Percentiles rank a stretch among this genome's conserved stretches.
Conservation (phyloP, 768 basidiomycete genomes). For the Kondoa malvinella region DNA sequence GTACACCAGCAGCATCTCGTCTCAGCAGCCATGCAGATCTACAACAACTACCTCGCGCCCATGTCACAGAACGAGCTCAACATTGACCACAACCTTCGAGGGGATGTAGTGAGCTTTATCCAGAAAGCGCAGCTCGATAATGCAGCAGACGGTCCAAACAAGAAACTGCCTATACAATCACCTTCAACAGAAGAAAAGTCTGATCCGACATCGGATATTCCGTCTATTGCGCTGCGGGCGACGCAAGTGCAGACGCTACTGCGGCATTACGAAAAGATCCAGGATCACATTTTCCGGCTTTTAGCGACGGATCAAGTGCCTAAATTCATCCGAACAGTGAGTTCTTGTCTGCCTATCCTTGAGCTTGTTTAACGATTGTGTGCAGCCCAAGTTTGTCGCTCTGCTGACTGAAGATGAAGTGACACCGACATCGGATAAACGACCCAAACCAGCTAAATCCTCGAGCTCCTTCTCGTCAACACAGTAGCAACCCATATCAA, state of each 20-base stretch:
- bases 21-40: slow-evolving; percentile 67
- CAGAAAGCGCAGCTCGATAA: slow-evolving; percentile 26
- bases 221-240: slow-evolving; percentile 54
- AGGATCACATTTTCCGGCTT: slow-evolving; percentile 85
- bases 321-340: slow-evolving; percentile 35
- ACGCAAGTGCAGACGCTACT: slow-evolving; percentile 91
- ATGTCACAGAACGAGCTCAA: slow-evolving; percentile 91
- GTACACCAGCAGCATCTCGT: slow-evolving; percentile 88
- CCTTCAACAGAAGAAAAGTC: slow-evolving; percentile 36
- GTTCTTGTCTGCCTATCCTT: no score
- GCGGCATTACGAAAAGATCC: slow-evolving; percentile 82
- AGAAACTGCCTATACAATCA: neutral
- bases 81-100: slow-evolving; percentile 90
- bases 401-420: neutral
- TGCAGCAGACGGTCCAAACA: neutral
- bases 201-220: slow-evolving; percentile 26
- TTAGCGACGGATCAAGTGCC: slow-evolving; percentile 99
- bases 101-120: slow-evolving; percentile 82
- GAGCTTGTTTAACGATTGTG: no score
- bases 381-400: neutral
- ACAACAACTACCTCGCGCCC: slow-evolving; percentile 86
- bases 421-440: neutral
- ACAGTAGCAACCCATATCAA: neutral
- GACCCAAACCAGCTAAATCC: neutral
- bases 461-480: neutral